A percentile compares a stretch with the other conserved stretches of the same genome.
Conservation (phyloP, 257 asterid genomes). For the Ballota nigra region DNA sequence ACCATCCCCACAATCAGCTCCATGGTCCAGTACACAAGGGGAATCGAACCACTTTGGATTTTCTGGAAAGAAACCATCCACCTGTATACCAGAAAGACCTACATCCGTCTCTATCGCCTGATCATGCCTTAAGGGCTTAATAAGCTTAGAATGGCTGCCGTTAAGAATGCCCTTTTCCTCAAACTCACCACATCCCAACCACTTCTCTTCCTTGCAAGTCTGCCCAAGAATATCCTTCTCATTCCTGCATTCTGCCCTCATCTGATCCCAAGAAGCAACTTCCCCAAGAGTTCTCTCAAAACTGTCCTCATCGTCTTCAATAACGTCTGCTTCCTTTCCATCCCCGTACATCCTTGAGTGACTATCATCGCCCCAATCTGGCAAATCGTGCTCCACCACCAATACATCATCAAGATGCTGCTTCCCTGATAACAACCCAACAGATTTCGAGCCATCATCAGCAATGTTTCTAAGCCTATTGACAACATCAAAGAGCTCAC, state of each 20-base stretch:
- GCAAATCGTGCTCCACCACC: slow-evolving; percentile 86
- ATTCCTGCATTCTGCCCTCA: slow-evolving; percentile 55
- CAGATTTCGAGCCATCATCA: slow-evolving; percentile 67
- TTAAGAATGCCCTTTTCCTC: slow-evolving; percentile 66
- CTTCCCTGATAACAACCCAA: slow-evolving; percentile 57
- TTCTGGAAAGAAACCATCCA: slow-evolving; percentile 72
- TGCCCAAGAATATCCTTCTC: slow-evolving; percentile 67
- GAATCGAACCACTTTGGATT: slow-evolving; percentile 93
- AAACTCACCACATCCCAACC: slow-evolving; percentile 65
- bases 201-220: slow-evolving; percentile 70
- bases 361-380: slow-evolving; percentile 82
- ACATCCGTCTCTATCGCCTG: slow-evolving; percentile 66
- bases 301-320: slow-evolving; percentile 89
- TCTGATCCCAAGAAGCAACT: slow-evolving; percentile 86
- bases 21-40: slow-evolving; percentile 71
- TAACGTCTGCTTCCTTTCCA: slow-evolving; percentile 70
- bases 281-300: slow-evolving; percentile 90
- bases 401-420: slow-evolving; percentile 65
- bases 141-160: slow-evolving; percentile 34
- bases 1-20: slow-evolving; percentile 63
- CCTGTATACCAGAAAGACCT: slow-evolving; percentile 68
- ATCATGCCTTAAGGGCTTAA: slow-evolving; percentile 42
- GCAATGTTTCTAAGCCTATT: slow-evolving; percentile 58
- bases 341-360: slow-evolving; percentile 56
- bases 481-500: slow-evolving; percentile 61